A percentile compares a stretch with the other conserved stretches of the same genome.
phyloP scores from a whole-genome alignment of 176 grass and related monocot species.

The Cenchrus americanus region DNA sequence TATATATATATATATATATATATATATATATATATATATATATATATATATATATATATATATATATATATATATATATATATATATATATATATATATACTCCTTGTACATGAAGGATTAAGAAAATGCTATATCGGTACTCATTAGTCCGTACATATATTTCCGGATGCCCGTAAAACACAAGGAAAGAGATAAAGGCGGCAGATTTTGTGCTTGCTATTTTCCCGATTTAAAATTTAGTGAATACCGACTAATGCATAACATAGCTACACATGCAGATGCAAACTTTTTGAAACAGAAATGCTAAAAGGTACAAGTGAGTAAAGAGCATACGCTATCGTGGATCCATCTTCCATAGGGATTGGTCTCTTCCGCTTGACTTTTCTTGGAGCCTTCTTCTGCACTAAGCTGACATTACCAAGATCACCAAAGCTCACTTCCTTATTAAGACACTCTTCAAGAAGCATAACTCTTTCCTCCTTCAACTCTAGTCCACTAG shows the following conservation, averaged over 20 bases:
- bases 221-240: conserved; percentile 4
- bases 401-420: conserved; percentile 83
- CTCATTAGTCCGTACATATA: background rate
- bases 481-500: conserved; percentile 72
- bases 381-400: conserved; percentile 85
- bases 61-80: no score
- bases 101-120: conserved; percentile 72
- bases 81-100: no score
- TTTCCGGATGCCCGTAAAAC: background rate
- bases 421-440: conserved; percentile 66
- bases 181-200: background rate
- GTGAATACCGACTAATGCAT: background rate
- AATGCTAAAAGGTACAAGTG: conserved; percentile 8
- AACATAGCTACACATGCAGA: background rate
- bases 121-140: conserved; percentile 42
- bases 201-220: background rate
- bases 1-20: no score
- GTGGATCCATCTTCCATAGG: conserved; percentile 74
- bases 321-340: conserved; percentile 62
- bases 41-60: no score
- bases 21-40: no score
- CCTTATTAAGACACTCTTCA: conserved; percentile 91
- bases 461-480: conserved; percentile 97
- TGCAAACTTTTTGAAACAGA: background rate
- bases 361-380: conserved; percentile 84